Percentiles rank a stretch among this genome's conserved stretches.
Conservation (phyloP, 2,329 filamentous ascomycete genomes). For the Neoscytalidium dimidiatum region DNA sequence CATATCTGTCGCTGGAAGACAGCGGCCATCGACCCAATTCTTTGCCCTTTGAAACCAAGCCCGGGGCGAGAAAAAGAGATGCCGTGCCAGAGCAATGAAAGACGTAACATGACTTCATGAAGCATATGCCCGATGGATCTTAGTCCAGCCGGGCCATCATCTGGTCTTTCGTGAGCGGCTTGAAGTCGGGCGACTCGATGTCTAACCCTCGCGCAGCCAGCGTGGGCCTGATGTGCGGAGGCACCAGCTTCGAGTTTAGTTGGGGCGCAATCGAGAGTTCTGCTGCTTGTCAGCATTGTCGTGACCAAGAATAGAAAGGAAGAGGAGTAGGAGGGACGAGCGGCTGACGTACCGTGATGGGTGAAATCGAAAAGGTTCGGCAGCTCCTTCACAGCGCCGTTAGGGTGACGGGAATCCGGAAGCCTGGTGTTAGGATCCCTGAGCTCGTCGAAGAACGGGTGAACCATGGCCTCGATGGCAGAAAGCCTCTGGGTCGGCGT, state of each 20-base stretch:
- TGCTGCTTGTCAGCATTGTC: conserved; percentile 42
- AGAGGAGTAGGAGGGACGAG: too few relatives aligned
- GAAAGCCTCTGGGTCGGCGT: conserved; percentile 94
- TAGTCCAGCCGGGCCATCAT: conserved; percentile 98
- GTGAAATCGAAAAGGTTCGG: conserved; percentile 92
- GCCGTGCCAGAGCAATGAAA: conserved; percentile 38
- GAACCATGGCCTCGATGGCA: conserved; percentile 94
- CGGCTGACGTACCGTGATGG: conserved; percentile 85
- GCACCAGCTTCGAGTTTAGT: conserved; percentile 86
- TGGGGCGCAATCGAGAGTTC: conserved; percentile 94
- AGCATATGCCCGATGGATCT: conserved; percentile 28
- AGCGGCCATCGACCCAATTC: conserved; percentile 16
- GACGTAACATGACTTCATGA: conserved; percentile 42
- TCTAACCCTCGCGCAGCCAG: conserved; percentile 80
- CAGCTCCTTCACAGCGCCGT: conserved; percentile 76
- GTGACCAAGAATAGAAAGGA: too few relatives aligned
- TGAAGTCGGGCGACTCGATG: conserved; percentile 79
- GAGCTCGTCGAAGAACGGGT: conserved; percentile 97
- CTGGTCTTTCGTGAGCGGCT: conserved; percentile 85
- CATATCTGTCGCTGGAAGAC: conserved; percentile 13
- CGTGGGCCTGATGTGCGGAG: conserved; percentile 73
- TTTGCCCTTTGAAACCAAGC: conserved; percentile 11
- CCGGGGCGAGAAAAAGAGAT: conserved; percentile 33
- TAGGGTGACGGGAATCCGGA: conserved; percentile 90
- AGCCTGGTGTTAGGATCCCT: conserved; percentile 87